Conservation (phyloP, 2,329 filamentous ascomycete genomes). For the Lanzia echinophila region DNA sequence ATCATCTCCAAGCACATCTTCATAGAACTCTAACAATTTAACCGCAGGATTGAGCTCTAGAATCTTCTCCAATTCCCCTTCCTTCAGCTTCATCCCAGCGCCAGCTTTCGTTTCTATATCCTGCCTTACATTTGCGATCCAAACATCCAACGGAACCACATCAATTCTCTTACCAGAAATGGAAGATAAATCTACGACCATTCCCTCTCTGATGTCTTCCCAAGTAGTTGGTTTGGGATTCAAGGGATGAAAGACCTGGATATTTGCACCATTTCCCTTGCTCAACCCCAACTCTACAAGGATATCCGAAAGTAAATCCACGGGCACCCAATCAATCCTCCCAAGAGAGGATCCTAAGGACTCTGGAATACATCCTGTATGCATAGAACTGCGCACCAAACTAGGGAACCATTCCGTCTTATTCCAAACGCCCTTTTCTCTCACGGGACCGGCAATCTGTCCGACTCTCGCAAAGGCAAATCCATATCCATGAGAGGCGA, state of each 20-base stretch:
- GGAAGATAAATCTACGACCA: not conserved
- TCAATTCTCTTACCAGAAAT: not conserved
- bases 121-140: not conserved
- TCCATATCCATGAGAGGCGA: constrained; percentile 30
- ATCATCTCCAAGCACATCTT: not conserved
- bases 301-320: not conserved
- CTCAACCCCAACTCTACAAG: not conserved
- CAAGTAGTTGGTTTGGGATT: not conserved
- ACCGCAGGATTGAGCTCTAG: not conserved
- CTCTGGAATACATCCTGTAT: not conserved
- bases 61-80: not conserved
- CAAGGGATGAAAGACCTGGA: not conserved
- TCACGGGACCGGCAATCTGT: constrained; percentile 36
- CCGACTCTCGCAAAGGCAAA: constrained; percentile 39
- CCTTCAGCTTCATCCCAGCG: not conserved
- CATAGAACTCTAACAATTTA: not conserved
- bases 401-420: not conserved
- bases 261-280: no score
- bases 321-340: not conserved
- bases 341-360: not conserved
- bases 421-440: not conserved
- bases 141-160: not conserved
- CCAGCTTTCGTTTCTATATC: not conserved
- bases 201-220: not conserved
- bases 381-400: not conserved